phyloP scores from a whole-genome alignment of 2,329 filamentous ascomycete species.

The Chaetomium sp. region DNA sequence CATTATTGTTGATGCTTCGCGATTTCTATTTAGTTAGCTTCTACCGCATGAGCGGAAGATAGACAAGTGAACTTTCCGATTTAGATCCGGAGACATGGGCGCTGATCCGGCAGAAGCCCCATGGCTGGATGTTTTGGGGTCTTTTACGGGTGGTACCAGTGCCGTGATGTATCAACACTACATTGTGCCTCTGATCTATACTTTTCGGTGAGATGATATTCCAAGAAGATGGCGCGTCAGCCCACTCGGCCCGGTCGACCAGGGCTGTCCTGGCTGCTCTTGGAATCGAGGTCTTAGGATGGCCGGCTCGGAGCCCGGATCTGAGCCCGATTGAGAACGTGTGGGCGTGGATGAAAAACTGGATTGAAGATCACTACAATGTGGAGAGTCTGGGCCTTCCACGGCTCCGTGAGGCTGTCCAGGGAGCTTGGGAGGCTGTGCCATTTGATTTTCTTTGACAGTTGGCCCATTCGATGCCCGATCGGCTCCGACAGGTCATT shows the following conservation, averaged over 20 bases:
- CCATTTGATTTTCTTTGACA: background rate
- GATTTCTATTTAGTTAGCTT: too few species aligned
- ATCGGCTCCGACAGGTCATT: background rate
- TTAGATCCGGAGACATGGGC: background rate
- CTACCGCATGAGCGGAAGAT: too few species aligned
- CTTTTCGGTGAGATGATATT: background rate
- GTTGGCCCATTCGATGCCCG: background rate
- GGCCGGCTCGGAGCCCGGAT: slow-evolving; percentile 5
- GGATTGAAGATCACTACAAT: slow-evolving; percentile 2
- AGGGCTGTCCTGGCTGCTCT: background rate
- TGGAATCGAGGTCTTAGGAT: slow-evolving; percentile 1
- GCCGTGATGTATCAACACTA: slow-evolving; percentile 3
- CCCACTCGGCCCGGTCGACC: background rate
- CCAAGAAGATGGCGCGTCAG: slow-evolving; percentile 3
- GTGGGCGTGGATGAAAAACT: slow-evolving; percentile 3
- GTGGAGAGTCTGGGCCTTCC: background rate
- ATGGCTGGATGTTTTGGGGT: slow-evolving; percentile 13
- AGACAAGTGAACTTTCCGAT: too few species aligned
- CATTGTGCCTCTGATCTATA: slow-evolving; percentile 9
- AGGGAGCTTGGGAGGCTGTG: slow-evolving; percentile 1
- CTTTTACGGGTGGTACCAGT: slow-evolving; percentile 5
- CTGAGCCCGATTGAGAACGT: slow-evolving; percentile 6
- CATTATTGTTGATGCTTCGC: too few species aligned
- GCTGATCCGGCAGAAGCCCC: background rate
- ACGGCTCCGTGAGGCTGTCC: background rate